Percentiles rank a stretch among this genome's conserved stretches.
phyloP scores from a whole-genome alignment of 768 basidiomycete genomes.

The Lentinula sp. region DNA sequence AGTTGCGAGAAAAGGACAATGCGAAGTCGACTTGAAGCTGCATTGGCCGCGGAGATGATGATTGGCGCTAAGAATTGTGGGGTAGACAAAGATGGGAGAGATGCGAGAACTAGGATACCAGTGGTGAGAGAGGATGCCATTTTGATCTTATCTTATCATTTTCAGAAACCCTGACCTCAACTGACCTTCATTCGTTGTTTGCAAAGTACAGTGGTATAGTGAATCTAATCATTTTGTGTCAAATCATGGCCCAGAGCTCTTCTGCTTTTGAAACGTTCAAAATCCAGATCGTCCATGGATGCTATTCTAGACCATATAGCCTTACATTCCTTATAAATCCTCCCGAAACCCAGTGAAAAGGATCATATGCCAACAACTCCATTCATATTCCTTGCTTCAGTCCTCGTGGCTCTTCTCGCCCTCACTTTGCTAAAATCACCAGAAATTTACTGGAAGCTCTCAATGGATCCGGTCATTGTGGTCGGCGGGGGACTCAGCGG shows the following conservation, averaged over 20 bases:
- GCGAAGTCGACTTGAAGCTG: conserved; percentile 44
- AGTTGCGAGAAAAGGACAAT: conserved; percentile 61
- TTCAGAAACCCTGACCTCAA: background rate
- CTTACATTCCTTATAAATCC: background rate
- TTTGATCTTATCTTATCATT: conserved; percentile 2
- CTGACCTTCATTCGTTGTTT: too few relatives aligned
- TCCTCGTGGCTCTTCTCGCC: background rate
- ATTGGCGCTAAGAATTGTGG: conserved; percentile 53
- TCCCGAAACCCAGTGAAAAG: background rate
- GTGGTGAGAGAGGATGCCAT: background rate
- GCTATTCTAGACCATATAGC: background rate
- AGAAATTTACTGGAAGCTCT: background rate
- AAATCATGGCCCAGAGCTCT: background rate
- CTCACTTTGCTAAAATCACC: background rate
- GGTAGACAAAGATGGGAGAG: conserved; percentile 39
- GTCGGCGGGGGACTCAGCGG: conserved; percentile 70
- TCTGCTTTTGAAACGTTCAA: background rate
- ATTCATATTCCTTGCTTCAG: background rate
- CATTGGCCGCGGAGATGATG: conserved; percentile 44
- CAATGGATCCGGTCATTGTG: conserved; percentile 24
- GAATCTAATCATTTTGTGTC: too few relatives aligned
- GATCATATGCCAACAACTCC: conserved; percentile 1
- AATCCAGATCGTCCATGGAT: background rate
- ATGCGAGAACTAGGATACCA: conserved; percentile 42
- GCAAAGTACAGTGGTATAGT: too few relatives aligned